A percentile compares a stretch with the other conserved stretches of the same genome.
Evolutionary conservation across 2,329 filamentous ascomycete genomes (phyloP).

Genomic region (Monosporascus sp.): DNA sequence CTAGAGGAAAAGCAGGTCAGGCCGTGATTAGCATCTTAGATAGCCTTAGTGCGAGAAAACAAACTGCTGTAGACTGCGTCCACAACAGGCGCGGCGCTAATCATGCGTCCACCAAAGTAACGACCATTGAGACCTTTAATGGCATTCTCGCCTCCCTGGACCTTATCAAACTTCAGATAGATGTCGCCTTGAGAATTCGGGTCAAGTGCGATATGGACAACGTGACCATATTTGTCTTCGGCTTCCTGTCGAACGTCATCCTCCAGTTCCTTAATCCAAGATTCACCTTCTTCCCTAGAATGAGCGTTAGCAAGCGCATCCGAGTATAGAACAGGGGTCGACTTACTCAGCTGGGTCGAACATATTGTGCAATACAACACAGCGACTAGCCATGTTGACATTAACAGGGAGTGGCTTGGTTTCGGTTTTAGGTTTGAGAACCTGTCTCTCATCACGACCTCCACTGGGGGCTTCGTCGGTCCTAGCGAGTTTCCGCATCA

Average conservation of each 20-base stretch:
- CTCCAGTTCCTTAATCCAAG: conserved; percentile 90
- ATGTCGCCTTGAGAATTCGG: conserved; percentile 92
- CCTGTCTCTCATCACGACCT: conserved; percentile 64
- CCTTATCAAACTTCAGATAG: conserved; percentile 96
- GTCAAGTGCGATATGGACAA: conserved; percentile 95
- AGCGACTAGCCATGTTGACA: conserved; percentile 88
- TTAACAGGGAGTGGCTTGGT: conserved; percentile 74
- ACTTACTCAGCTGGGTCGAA: conserved; percentile 89
- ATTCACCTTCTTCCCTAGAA: conserved; percentile 75
- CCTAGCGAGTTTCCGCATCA: conserved; percentile 98
- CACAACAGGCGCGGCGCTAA: conserved; percentile 92
- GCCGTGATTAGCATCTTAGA: conserved; percentile 60
- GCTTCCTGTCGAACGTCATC: conserved; percentile 91
- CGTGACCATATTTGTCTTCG: conserved; percentile 91
- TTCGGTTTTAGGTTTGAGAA: conserved; percentile 74
- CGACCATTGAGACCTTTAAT: conserved; percentile 97
- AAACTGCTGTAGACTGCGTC: conserved; percentile 98
- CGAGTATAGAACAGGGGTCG: not conserved
- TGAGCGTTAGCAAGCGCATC: conserved; percentile 27
- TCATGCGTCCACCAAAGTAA: conserved; percentile 89
- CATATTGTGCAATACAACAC: conserved; percentile 92
- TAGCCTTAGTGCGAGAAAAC: conserved; percentile 81
- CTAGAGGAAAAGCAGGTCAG: conserved; percentile 42
- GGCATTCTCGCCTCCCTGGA: conserved; percentile 92
- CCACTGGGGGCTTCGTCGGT: conserved; percentile 73